Conservation (phyloP, 129 eudicot species). For the Flaveria brownii region DNA sequence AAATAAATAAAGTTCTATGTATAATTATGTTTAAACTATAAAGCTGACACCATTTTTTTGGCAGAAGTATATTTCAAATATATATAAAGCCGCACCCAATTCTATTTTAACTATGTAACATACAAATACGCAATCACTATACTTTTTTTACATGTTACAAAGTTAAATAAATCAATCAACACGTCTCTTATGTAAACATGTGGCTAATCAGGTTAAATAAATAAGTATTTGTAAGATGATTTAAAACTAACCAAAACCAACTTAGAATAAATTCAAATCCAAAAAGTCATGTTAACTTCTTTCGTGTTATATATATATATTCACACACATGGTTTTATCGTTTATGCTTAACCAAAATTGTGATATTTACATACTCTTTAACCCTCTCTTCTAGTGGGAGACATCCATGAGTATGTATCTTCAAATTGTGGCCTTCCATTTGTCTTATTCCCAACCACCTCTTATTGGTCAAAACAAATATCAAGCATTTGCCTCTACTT, state of each 20-base stretch:
- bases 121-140: no score
- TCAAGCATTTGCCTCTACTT: conserved; percentile 9
- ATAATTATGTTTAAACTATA: no score
- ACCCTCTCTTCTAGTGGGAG: not conserved
- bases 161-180: no score
- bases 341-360: not conserved
- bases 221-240: not conserved
- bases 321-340: not conserved
- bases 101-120: no score
- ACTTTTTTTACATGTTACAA: no score
- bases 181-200: not conserved
- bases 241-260: not conserved
- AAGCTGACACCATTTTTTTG: no score
- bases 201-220: not conserved
- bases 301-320: not conserved
- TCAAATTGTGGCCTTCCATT: conserved; percentile 7
- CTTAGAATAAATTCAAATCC: not conserved
- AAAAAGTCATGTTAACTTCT: not conserved
- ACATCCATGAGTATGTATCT: not conserved
- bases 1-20: no score
- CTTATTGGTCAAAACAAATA: conserved; percentile 2
- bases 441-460: not conserved
- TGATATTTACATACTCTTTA: not conserved
- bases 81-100: no score
- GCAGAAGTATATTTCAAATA: no score